Base-by-base conservation (phyloP, 2,329 filamentous ascomycete species). In the Aspergillus phoenicis region DNA sequence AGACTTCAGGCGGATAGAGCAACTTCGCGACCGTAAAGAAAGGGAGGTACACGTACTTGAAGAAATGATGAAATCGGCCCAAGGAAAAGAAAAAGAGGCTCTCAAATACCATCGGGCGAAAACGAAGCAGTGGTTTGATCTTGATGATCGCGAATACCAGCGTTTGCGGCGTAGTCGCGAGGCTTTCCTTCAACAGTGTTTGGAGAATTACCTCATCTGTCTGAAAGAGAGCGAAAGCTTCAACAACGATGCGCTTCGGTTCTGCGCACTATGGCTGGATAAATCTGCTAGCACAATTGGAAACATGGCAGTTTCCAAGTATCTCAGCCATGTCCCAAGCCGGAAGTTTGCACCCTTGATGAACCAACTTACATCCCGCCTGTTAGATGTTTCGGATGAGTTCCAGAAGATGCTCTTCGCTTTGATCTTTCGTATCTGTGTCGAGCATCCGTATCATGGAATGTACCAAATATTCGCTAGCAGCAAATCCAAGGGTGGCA, bases 401-500 rank as follows among this genome's bases (percentile, higher is more conserved):
- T 99, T 99, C 71, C 95, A 99, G 70, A 83, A 81, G 43, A 82
- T 94, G 1, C 81, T 99, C 2, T 85, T 87, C 55, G 81, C 83
- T 2, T 80, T 99, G 17, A 88, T 98, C 4, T 87, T 88, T 70
- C 88, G 88, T 8, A 97, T 99, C 58, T 98, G 94, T 71, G 83
- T 85, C 10, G 93, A 99, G 60, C 95, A 99, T 77, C 96, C 95
- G 0, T 97, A 93, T 74, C 96, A 99, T 73, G 93, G 93, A 52
- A 94, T 98, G 88, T 96, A 99, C 73, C 93, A 98, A 68, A 91
- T 99, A 45, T 97, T 94, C 82, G 91, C 93, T 2, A 89, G 90
- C 22, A 88, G 86, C 48, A 90, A 88, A 68, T 87, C 85, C 54
- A 87, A 89, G 68, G 83, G 75, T 55, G 78, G 82, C 56, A 88